Conservation (phyloP, 805 yeast species). For the Ogataea pini region DNA sequence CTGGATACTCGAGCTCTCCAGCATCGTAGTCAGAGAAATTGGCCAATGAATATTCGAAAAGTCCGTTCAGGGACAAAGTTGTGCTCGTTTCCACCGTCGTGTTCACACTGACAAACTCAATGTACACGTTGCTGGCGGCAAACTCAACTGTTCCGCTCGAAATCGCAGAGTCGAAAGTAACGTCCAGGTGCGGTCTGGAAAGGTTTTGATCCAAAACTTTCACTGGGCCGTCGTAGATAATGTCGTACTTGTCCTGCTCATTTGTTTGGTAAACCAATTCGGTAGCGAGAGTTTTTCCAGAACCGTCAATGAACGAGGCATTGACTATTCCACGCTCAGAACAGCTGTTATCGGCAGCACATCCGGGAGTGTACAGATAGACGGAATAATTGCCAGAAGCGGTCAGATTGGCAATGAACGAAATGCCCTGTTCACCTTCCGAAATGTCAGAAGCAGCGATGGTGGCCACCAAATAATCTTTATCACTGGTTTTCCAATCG, state of each 20-base stretch:
- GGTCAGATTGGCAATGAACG: conserved; percentile 67
- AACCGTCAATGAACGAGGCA: conserved; percentile 60
- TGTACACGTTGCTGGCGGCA: conserved; percentile 70
- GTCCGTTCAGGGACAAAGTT: conserved; percentile 58
- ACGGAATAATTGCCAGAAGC: conserved; percentile 76
- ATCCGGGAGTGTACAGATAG: conserved; percentile 84
- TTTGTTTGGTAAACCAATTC: conserved; percentile 75
- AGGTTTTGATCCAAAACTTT: conserved; percentile 43
- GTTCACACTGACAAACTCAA: conserved; percentile 50
- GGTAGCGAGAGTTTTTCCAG: conserved; percentile 44
- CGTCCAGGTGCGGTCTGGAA: conserved; percentile 37
- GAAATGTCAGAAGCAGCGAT: conserved; percentile 32
- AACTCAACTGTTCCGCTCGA: conserved; percentile 44
- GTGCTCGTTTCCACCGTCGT: conserved; percentile 26
- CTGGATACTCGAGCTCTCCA: conserved; percentile 26
- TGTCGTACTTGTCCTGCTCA: conserved; percentile 75
- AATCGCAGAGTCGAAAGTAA: conserved; percentile 39
- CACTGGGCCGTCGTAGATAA: conserved; percentile 68
- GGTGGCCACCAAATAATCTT: conserved; percentile 29
- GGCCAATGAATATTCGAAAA: conserved; percentile 76
- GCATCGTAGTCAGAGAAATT: conserved; percentile 51
- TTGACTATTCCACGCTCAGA: conserved; percentile 71
- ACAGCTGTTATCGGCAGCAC: conserved; percentile 69
- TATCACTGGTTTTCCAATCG: conserved; percentile 27
- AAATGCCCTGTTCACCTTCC: conserved; percentile 39